Conservation (phyloP, 352 stramenopile genomes). For the Pythium coloratum region DNA sequence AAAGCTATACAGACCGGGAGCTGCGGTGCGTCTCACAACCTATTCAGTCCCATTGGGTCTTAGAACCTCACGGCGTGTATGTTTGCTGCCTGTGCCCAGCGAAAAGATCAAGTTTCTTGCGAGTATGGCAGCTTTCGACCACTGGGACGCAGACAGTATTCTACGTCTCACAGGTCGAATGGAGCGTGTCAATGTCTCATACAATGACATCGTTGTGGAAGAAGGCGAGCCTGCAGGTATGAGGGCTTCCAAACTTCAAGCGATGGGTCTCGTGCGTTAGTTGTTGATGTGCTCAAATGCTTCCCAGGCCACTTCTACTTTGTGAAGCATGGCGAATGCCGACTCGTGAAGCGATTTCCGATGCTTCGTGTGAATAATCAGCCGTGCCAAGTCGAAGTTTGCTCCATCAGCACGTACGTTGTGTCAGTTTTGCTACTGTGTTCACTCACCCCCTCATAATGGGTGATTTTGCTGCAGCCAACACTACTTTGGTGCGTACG, state of each 20-base stretch:
- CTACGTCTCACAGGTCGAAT: constrained; percentile 59
- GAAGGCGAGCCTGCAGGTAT: constrained; percentile 59
- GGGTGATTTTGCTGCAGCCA: constrained; percentile 27
- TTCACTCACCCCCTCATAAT: background rate
- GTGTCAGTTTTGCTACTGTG: no score
- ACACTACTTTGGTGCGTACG: constrained; percentile 67
- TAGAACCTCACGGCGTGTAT: background rate
- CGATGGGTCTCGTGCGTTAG: background rate
- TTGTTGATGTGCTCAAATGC: background rate
- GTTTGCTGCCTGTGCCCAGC: constrained; percentile 19
- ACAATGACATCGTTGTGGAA: constrained; percentile 62
- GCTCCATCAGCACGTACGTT: constrained; percentile 46
- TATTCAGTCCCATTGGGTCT: background rate
- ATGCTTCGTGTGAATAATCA: constrained; percentile 21
- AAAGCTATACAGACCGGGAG: constrained; percentile 52
- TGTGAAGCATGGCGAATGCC: constrained; percentile 62
- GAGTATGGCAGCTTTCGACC: constrained; percentile 43
- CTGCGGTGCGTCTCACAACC: constrained; percentile 37
- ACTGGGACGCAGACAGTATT: constrained; percentile 65
- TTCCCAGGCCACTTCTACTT: constrained; percentile 59
- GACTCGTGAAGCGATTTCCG: constrained; percentile 56
- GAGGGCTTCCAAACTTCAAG: constrained; percentile 1
- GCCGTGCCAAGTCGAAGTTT: constrained; percentile 56
- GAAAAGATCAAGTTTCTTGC: constrained; percentile 71
- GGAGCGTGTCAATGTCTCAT: constrained; percentile 56